Evolutionary conservation across 2,329 filamentous ascomycete genomes (phyloP).

Genomic region (Calonectria fujianensis): DNA sequence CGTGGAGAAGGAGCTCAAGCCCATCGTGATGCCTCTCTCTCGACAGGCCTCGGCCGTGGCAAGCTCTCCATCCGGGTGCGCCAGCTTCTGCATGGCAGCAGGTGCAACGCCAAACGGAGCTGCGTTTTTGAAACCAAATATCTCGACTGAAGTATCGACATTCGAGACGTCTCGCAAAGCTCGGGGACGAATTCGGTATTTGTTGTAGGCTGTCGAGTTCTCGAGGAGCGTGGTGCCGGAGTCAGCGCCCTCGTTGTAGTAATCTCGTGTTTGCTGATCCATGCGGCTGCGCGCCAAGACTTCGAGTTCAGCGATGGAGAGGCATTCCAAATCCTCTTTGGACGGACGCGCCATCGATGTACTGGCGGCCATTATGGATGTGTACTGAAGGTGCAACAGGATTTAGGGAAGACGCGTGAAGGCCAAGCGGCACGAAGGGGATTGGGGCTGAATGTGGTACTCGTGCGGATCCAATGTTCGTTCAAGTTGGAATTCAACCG

Average conservation of each 20-base stretch:
- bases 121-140: constrained; percentile 13
- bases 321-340: constrained; percentile 13
- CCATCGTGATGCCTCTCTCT: constrained; percentile 4
- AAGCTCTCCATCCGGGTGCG: constrained; percentile 31
- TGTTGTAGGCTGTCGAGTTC: constrained; percentile 14
- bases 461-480: too few relatives aligned
- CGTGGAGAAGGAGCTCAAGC: constrained; percentile 10
- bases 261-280: constrained; percentile 11
- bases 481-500: not conserved
- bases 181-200: constrained; percentile 1
- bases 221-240: constrained; percentile 11
- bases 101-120: constrained; percentile 28
- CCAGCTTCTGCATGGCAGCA: constrained; percentile 30
- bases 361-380: not conserved
- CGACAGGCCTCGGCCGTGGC: constrained; percentile 14
- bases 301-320: not conserved
- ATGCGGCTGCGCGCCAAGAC: not conserved
- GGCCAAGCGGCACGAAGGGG: not conserved
- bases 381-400: not conserved
- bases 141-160: constrained; percentile 18
- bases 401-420: not conserved
- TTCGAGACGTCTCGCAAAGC: constrained; percentile 5
- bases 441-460: not conserved
- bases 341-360: not conserved
- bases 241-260: constrained; percentile 12